These are phyloP conservation scores for Monosporascus sp. DNA, from an alignment of 2,329 filamentous ascomycete species.

Conservation along the genomic window DNA sequence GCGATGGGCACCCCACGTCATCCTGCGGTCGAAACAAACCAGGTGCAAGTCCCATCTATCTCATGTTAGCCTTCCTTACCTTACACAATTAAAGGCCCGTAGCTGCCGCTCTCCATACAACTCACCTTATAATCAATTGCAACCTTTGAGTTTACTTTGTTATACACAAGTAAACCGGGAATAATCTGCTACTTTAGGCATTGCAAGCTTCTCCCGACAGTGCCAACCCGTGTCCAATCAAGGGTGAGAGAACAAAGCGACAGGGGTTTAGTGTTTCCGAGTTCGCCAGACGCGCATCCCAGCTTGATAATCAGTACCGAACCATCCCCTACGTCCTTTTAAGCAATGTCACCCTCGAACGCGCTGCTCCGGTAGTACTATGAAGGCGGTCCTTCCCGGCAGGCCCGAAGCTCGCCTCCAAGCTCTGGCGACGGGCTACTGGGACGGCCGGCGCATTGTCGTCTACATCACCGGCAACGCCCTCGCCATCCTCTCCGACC, in stretches of 20 bases:
- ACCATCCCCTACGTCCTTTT: not conserved
- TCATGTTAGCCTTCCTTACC: not conserved
- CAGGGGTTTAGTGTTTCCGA: not conserved
- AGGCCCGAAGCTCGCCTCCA: constrained; percentile 43
- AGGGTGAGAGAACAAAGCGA: too few species aligned
- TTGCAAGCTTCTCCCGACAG: too few species aligned
- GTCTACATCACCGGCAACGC: constrained; percentile 87
- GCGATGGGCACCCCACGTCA: not conserved
- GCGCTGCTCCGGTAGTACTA: constrained; percentile 27
- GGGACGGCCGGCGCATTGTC: constrained; percentile 30
- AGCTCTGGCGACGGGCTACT: constrained; percentile 41
- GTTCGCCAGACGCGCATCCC: constrained; percentile 8
- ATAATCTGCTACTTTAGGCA: too few species aligned
- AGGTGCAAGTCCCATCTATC: not conserved
- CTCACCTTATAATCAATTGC: too few species aligned
- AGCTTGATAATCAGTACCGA: not conserved
- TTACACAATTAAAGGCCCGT: not conserved
- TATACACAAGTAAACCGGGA: too few species aligned
- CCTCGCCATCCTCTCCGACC: constrained; percentile 73
- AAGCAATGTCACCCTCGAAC: constrained; percentile 21
- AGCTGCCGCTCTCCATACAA: too few species aligned
- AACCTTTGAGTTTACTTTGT: too few species aligned
- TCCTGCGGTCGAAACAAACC: not conserved
- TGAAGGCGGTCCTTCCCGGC: constrained; percentile 44
- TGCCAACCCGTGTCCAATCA: too few species aligned